Percentiles rank a stretch among this genome's conserved stretches.
These are phyloP conservation scores for Mycena indigotica DNA, from an alignment of 768 basidiomycete genomes.

Conservation along the genomic window DNA sequence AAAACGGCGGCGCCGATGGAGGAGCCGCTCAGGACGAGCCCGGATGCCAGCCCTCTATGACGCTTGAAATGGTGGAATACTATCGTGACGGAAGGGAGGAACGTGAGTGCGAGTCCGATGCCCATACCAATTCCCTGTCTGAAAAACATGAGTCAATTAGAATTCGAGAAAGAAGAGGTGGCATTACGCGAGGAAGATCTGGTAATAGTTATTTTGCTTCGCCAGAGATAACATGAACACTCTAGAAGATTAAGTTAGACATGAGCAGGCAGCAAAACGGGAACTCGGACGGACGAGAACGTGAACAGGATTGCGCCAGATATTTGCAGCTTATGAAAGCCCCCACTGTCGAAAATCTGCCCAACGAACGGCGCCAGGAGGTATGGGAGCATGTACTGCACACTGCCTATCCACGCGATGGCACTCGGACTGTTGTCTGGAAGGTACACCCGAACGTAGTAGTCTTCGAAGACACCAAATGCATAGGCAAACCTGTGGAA, in stretches of 20 bases:
- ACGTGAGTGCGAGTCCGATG: neutral
- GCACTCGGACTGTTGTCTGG: neutral
- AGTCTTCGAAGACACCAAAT: constrained; percentile 1
- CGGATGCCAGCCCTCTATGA: neutral
- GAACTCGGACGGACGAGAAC: neutral
- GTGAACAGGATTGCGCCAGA: neutral
- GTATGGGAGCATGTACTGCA: neutral
- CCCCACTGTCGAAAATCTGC: neutral
- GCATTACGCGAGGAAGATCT: neutral
- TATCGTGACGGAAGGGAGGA: neutral
- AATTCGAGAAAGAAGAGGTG: neutral
- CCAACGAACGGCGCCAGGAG: neutral
- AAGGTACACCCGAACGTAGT: neutral
- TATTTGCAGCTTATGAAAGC: neutral
- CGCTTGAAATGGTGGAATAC: neutral
- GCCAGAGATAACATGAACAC: constrained; percentile 2
- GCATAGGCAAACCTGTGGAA: neutral
- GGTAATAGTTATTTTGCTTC: neutral
- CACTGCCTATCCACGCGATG: constrained; percentile 1
- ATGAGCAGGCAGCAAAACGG: neutral
- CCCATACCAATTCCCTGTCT: constrained; percentile 1
- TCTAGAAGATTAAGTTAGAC: neutral
- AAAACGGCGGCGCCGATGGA: constrained; percentile 1
- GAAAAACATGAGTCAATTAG: neutral
- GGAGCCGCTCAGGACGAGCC: neutral